These are phyloP conservation scores for Thraustochytrium striatum DNA, from an alignment of 352 stramenopile genomes.

Conservation along the genomic window DNA sequence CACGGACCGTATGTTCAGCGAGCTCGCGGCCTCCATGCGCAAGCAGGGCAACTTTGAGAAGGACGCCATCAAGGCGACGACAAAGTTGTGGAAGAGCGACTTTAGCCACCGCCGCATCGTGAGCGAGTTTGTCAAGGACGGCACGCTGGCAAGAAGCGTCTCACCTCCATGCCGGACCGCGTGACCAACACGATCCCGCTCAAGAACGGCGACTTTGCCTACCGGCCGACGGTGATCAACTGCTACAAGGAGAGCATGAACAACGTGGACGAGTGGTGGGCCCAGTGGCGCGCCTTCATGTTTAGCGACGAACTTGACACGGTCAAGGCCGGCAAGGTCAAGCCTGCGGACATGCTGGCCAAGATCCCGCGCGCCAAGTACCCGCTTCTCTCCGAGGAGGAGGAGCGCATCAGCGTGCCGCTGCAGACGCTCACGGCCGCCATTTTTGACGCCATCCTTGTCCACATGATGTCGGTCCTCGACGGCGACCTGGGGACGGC, in stretches of 20 bases:
- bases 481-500: background rate
- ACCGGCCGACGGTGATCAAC: constrained; percentile 72
- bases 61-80: constrained; percentile 53
- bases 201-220: constrained; percentile 54
- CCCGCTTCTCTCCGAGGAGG: constrained; percentile 64
- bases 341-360: constrained; percentile 61
- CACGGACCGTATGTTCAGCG: constrained; percentile 67
- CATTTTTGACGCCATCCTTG: constrained; percentile 74
- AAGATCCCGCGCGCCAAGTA: constrained; percentile 71
- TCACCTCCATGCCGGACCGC: constrained; percentile 70
- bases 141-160: constrained; percentile 65
- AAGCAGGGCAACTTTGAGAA: constrained; percentile 57
- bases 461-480: constrained; percentile 74
- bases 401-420: constrained; percentile 67
- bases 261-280: constrained; percentile 64
- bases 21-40: constrained; percentile 62
- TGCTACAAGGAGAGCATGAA: constrained; percentile 64
- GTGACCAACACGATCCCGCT: constrained; percentile 74
- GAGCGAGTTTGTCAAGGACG: constrained; percentile 66
- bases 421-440: constrained; percentile 70
- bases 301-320: constrained; percentile 58
- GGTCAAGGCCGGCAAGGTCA: background rate
- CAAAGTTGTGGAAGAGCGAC: constrained; percentile 64
- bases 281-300: constrained; percentile 68
- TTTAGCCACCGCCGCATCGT: constrained; percentile 70